Evolutionary conservation across 2,329 filamentous ascomycete genomes (phyloP).

Genomic region (Fusarium globosum): DNA sequence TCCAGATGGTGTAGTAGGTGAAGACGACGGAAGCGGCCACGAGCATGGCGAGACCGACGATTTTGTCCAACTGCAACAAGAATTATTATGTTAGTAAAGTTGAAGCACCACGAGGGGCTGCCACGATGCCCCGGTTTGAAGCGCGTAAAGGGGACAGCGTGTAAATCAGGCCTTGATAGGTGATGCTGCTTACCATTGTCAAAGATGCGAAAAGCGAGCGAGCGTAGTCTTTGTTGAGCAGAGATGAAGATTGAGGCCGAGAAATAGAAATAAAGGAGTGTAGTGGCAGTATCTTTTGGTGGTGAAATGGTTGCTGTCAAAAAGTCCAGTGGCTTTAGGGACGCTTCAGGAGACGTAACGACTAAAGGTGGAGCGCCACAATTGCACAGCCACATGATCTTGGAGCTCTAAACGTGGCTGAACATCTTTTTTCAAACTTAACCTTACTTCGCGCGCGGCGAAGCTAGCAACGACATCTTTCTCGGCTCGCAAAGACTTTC

Average conservation of each 20-base stretch:
- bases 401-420: neutral
- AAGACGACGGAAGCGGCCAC: slow-evolving; percentile 73
- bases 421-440: slow-evolving; percentile 40
- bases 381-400: slow-evolving; percentile 21
- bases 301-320: slow-evolving; percentile 27
- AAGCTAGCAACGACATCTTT: slow-evolving; percentile 32
- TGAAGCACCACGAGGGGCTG: slow-evolving; percentile 35
- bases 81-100: slow-evolving; percentile 26
- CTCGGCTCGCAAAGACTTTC: slow-evolving; percentile 15
- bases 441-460: slow-evolving; percentile 16
- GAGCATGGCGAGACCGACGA: slow-evolving; percentile 75
- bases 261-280: slow-evolving; percentile 38
- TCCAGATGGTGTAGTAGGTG: slow-evolving; percentile 97
- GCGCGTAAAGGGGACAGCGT: slow-evolving; percentile 39
- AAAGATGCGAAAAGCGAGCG: slow-evolving; percentile 35
- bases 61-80: slow-evolving; percentile 83
- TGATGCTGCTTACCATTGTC: slow-evolving; percentile 41
- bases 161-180: slow-evolving; percentile 6
- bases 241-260: slow-evolving; percentile 16
- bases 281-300: slow-evolving; percentile 30
- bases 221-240: slow-evolving; percentile 21
- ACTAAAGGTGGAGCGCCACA: slow-evolving; percentile 25
- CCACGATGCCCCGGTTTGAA: slow-evolving; percentile 27
- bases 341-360: slow-evolving; percentile 35
- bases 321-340: slow-evolving; percentile 29